A percentile compares a stretch with the other conserved stretches of the same genome.
phyloP scores from a whole-genome alignment of 495 filamentous ascomycete species.

The Xylaria nigripes region DNA sequence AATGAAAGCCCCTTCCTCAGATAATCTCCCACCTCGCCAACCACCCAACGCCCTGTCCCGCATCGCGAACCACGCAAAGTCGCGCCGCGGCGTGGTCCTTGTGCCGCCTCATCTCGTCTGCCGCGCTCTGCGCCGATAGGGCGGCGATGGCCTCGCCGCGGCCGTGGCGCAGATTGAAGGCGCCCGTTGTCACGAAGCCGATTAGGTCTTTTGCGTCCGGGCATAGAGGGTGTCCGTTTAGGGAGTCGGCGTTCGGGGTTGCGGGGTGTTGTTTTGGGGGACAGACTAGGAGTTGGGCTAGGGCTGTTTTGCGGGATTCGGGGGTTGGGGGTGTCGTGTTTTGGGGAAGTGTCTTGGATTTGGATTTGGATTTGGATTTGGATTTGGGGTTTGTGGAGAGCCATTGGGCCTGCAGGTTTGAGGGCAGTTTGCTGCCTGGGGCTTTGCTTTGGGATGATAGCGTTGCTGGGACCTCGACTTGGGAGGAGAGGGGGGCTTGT shows the following conservation, averaged over 20 bases:
- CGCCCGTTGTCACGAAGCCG: constrained; percentile 84
- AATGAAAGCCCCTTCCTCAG: no score
- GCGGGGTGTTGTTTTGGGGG: constrained; percentile 23
- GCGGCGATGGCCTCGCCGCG: constrained; percentile 67
- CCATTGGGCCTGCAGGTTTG: constrained; percentile 39
- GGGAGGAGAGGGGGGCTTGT: constrained; percentile 15
- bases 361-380: constrained; percentile 2
- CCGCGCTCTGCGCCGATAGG: constrained; percentile 53
- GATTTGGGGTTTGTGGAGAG: constrained; percentile 18
- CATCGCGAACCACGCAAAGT: constrained; percentile 72
- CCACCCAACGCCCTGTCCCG: constrained; percentile 68
- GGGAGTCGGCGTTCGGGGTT: constrained; percentile 16
- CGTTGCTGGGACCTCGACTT: constrained; percentile 37
- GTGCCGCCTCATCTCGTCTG: constrained; percentile 25
- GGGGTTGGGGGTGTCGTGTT: constrained; percentile 15
- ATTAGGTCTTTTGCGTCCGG: constrained; percentile 73
- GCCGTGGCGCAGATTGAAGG: constrained; percentile 73
- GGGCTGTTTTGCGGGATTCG: constrained; percentile 39
- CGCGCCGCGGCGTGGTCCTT: constrained; percentile 30
- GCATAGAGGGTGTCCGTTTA: constrained; percentile 51
- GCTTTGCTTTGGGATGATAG: constrained; percentile 14
- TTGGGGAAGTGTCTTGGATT: no score
- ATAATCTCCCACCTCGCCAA: constrained; percentile 79
- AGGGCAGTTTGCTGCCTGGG: constrained; percentile 19
- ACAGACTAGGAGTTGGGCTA: constrained; percentile 46